Percentiles rank a stretch among this genome's conserved stretches.
Conservation (phyloP, 192 early-diverging fungal genomes). For the Backusella sp. region DNA sequence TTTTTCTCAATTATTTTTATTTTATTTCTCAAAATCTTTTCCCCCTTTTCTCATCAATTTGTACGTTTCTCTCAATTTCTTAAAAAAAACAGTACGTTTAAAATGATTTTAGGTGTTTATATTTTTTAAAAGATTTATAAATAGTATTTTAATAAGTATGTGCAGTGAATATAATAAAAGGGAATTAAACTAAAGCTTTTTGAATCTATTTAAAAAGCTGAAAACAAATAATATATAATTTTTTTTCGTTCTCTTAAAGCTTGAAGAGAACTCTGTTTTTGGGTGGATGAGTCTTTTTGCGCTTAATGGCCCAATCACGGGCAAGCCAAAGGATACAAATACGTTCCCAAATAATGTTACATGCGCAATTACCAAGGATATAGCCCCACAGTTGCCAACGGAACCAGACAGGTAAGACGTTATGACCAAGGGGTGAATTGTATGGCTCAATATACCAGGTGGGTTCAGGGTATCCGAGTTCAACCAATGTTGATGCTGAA, state of each 20-base stretch:
- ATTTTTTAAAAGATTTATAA: background rate
- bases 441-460: constrained; percentile 50
- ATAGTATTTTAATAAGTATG: constrained; percentile 2
- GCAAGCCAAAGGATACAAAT: constrained; percentile 54
- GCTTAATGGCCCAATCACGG: constrained; percentile 38
- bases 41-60: too few species aligned
- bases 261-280: constrained; percentile 30
- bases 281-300: constrained; percentile 19
- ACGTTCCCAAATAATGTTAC: constrained; percentile 48
- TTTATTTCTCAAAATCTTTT: too few species aligned
- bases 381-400: constrained; percentile 61
- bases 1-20: too few species aligned
- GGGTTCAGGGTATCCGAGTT: constrained; percentile 39
- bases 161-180: background rate
- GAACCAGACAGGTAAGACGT: constrained; percentile 65
- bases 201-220: background rate
- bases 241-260: constrained; percentile 23
- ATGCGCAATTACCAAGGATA: constrained; percentile 39
- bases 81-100: too few species aligned
- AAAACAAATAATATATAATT: background rate
- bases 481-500: constrained; percentile 35
- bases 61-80: too few species aligned
- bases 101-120: background rate
- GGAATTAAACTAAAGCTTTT: background rate
- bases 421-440: constrained; percentile 69